These are phyloP conservation scores for Penicillium sp. DNA, from an alignment of 2,329 filamentous ascomycete genomes.

Conservation along the genomic window DNA sequence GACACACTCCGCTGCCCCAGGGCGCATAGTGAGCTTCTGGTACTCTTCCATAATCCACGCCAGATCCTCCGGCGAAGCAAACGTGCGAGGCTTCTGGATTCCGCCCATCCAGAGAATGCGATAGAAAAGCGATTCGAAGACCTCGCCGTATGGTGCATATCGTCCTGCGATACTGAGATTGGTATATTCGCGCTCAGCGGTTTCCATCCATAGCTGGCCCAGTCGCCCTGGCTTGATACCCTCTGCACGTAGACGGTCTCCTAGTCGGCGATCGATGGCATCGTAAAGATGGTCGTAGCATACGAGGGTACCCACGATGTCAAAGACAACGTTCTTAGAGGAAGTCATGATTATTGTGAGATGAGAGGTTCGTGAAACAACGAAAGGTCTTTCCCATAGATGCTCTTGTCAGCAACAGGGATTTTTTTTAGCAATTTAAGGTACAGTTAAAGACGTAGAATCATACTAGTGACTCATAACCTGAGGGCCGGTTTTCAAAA, in stretches of 20 bases:
- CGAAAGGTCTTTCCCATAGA: not conserved
- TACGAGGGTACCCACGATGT: slow-evolving; percentile 50
- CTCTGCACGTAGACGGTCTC: slow-evolving; percentile 42
- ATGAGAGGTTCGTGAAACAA: not conserved
- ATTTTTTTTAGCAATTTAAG: not conserved
- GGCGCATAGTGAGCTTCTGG: slow-evolving; percentile 37
- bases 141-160: slow-evolving; percentile 47
- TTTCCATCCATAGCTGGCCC: slow-evolving; percentile 52
- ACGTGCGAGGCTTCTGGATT: slow-evolving; percentile 44
- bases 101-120: slow-evolving; percentile 51
- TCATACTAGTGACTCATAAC: not conserved
- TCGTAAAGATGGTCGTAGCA: slow-evolving; percentile 49
- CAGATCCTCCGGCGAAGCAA: slow-evolving; percentile 49
- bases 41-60: slow-evolving; percentile 47
- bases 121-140: slow-evolving; percentile 52
- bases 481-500: not conserved
- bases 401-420: not conserved
- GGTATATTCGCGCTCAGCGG: slow-evolving; percentile 54
- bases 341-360: slow-evolving; percentile 12
- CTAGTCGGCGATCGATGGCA: slow-evolving; percentile 47
- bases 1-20: slow-evolving; percentile 47
- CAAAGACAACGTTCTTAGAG: slow-evolving; percentile 39
- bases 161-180: slow-evolving; percentile 50
- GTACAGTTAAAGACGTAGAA: not conserved
- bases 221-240: slow-evolving; percentile 47